These are phyloP conservation scores for Skeletonema costatum DNA, from an alignment of 108 stramenopile species.

Conservation along the genomic window DNA sequence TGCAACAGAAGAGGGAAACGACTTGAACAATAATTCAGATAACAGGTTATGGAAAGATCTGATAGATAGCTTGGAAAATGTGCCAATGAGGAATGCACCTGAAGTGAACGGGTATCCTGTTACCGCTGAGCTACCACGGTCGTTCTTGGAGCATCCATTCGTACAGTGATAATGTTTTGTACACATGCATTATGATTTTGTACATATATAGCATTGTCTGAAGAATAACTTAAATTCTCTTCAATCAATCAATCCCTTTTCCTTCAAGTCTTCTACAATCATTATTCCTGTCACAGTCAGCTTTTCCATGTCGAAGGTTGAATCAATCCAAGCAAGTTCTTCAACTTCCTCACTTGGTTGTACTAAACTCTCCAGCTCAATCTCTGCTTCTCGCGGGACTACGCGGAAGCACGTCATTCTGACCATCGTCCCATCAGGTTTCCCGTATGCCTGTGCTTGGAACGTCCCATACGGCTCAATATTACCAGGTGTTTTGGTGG, in stretches of 20 bases:
- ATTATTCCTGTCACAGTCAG: conserved; percentile 52
- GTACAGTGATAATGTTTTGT: neutral
- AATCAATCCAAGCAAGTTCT: conserved; percentile 59
- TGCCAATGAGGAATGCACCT: conserved; percentile 16
- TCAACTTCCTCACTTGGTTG: conserved; percentile 53
- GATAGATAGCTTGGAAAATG: conserved; percentile 16
- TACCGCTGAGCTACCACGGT: conserved; percentile 27
- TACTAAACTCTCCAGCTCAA: conserved; percentile 43
- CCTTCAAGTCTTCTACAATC: conserved; percentile 59
- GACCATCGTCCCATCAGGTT: conserved; percentile 56
- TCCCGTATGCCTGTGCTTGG: conserved; percentile 58
- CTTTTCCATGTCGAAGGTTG: conserved; percentile 41
- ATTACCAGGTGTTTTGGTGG: conserved; percentile 21
- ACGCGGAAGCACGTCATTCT: conserved; percentile 54
- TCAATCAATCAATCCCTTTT: conserved; percentile 54
- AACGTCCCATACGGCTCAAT: conserved; percentile 54
- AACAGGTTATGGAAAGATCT: conserved; percentile 29
- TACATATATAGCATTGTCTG: neutral
- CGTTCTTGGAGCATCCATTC: neutral
- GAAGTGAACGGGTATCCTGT: conserved; percentile 11
- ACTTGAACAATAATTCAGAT: neutral
- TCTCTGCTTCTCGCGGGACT: conserved; percentile 30
- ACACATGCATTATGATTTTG: neutral
- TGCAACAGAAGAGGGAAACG: neutral
- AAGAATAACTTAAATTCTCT: neutral